A percentile compares a stretch with the other conserved stretches of the same genome.
phyloP scores from a whole-genome alignment of 2,329 filamentous ascomycete species.

The Dothistroma septosporum region DNA sequence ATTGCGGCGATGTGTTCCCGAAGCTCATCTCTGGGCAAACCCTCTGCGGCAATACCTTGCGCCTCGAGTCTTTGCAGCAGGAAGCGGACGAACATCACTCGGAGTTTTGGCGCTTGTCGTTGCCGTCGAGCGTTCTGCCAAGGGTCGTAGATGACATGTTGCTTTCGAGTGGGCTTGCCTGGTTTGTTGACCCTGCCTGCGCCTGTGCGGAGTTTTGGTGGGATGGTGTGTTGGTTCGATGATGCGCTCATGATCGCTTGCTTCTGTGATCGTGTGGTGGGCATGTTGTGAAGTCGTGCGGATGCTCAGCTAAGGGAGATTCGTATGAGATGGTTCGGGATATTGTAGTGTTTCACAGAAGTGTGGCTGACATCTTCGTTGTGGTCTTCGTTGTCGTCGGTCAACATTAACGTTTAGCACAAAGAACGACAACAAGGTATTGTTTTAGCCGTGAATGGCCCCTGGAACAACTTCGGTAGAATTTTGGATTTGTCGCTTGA shows the following conservation, averaged over 20 bases:
- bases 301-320: neutral
- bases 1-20: neutral
- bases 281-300: neutral
- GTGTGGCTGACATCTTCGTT: neutral
- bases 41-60: neutral
- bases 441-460: neutral
- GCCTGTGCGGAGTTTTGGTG: neutral
- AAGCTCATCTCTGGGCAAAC: neutral
- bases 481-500: neutral
- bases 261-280: neutral
- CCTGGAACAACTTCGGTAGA: neutral
- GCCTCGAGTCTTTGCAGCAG: neutral
- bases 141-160: neutral
- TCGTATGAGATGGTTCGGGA: neutral
- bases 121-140: neutral
- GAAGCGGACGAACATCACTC: neutral
- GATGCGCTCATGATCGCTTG: neutral
- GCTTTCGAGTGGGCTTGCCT: neutral
- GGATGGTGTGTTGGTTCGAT: neutral
- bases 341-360: neutral
- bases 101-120: neutral
- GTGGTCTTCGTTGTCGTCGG: neutral
- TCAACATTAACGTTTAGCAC: neutral
- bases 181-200: neutral
- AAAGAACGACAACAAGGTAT: neutral